A percentile compares a stretch with the other conserved stretches of the same genome.
phyloP scores from a whole-genome alignment of 495 filamentous ascomycete genomes.

The Trichocladium uniseriatum region DNA sequence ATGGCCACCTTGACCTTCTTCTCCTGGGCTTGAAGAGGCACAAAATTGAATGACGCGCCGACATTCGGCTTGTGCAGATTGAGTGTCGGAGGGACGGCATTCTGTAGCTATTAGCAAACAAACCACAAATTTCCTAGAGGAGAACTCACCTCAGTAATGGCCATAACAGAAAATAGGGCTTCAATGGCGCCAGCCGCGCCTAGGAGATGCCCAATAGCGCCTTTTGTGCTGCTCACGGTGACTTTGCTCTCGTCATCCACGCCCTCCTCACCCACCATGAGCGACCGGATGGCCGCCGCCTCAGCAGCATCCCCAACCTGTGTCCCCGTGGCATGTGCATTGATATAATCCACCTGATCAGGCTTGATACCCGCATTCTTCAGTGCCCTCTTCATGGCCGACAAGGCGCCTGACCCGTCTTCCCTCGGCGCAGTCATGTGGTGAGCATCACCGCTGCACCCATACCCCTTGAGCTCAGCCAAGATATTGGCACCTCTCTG shows the following conservation, averaged over 20 bases:
- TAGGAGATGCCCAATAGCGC: constrained; percentile 83
- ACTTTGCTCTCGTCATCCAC: constrained; percentile 52
- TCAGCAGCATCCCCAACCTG: constrained; percentile 79
- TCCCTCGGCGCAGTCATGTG: constrained; percentile 85
- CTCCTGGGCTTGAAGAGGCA: constrained; percentile 60
- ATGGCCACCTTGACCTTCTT: constrained; percentile 64
- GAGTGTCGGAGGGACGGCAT: constrained; percentile 74
- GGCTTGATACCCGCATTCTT: constrained; percentile 62
- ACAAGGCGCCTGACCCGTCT: constrained; percentile 68
- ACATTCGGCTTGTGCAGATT: constrained; percentile 62
- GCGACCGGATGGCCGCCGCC: constrained; percentile 66
- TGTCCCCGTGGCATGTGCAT: constrained; percentile 90
- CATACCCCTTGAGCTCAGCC: constrained; percentile 84
- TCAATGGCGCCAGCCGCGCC: constrained; percentile 87
- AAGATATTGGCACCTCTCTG: constrained; percentile 72
- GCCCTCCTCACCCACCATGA: constrained; percentile 69
- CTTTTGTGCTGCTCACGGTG: constrained; percentile 88
- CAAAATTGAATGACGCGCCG: constrained; percentile 81
- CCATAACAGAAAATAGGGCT: constrained; percentile 71
- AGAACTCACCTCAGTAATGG: constrained; percentile 62
- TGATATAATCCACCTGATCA: constrained; percentile 74
- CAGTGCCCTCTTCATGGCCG: constrained; percentile 80
- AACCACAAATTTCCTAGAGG: not conserved
- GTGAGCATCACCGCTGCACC: constrained; percentile 75
- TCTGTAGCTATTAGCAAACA: constrained; percentile 41